Evolutionary conservation across 352 stramenopile genomes (phyloP).

Genomic region (Globisporangium cylindrosporum): DNA sequence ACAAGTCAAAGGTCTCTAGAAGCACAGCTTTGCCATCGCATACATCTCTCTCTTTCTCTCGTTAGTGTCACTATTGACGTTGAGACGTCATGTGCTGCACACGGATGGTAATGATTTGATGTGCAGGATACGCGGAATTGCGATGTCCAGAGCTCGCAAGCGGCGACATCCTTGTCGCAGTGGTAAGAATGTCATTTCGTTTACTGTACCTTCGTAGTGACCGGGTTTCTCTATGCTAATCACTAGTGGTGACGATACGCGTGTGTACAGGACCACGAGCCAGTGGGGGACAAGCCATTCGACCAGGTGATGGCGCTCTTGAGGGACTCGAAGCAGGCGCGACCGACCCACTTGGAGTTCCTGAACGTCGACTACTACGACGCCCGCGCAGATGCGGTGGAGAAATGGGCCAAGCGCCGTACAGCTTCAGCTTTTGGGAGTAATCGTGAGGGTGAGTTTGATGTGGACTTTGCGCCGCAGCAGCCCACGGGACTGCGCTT

Average conservation of each 20-base stretch:
- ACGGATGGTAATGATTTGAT: background rate
- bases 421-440: background rate
- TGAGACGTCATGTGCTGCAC: background rate
- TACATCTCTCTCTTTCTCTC: too few species aligned
- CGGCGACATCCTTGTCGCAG: constrained; percentile 35
- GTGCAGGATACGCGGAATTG: constrained; percentile 28
- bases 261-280: constrained; percentile 4
- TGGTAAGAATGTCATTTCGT: constrained; percentile 14
- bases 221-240: background rate
- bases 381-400: constrained; percentile 17
- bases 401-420: constrained; percentile 19
- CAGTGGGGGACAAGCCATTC: constrained; percentile 22
- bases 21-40: too few species aligned
- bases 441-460: constrained; percentile 34
- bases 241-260: too few species aligned
- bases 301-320: constrained; percentile 27
- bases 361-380: constrained; percentile 25
- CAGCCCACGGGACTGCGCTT: constrained; percentile 36
- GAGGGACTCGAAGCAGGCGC: constrained; percentile 15
- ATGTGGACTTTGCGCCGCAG: constrained; percentile 29
- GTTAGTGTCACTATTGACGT: background rate
- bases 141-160: constrained; percentile 24
- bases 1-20: constrained; percentile 14
- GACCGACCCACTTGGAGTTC: constrained; percentile 30
- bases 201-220: background rate